These are phyloP conservation scores for Yamadazyma scolyti DNA, from an alignment of 805 yeast species.

Conservation along the genomic window DNA sequence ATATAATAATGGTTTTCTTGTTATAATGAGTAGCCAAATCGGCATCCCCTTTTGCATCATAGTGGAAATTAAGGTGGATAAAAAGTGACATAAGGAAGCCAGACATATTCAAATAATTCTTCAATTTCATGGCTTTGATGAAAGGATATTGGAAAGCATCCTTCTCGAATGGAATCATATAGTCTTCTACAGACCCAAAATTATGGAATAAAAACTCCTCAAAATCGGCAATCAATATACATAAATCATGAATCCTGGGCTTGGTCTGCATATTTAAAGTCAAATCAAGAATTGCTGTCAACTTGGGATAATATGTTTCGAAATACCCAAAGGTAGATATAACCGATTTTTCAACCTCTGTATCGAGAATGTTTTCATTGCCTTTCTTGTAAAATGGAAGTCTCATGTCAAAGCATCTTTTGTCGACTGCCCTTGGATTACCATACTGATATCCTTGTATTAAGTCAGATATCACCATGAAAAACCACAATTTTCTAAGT, in stretches of 20 bases:
- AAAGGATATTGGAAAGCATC: slow-evolving; percentile 16
- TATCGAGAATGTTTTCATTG: slow-evolving; percentile 28
- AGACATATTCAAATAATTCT: slow-evolving; percentile 22
- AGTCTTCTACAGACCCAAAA: slow-evolving; percentile 24
- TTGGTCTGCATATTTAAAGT: slow-evolving; percentile 16
- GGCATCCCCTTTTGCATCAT: slow-evolving; percentile 24
- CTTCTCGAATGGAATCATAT: slow-evolving; percentile 14
- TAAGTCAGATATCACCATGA: slow-evolving; percentile 25
- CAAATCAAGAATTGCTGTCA: slow-evolving; percentile 21
- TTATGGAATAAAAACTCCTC: slow-evolving; percentile 28
- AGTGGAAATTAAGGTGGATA: slow-evolving; percentile 36
- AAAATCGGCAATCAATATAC: slow-evolving; percentile 25
- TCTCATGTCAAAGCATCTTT: slow-evolving; percentile 24
- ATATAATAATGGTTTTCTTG: slow-evolving; percentile 22
- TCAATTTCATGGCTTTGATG: slow-evolving; percentile 22
- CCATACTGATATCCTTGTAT: slow-evolving; percentile 31
- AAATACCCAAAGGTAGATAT: slow-evolving; percentile 26
- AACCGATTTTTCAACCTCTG: slow-evolving; percentile 34
- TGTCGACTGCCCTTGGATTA: slow-evolving; percentile 26
- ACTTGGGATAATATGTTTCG: slow-evolving; percentile 23
- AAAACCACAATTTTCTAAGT: slow-evolving; percentile 36
- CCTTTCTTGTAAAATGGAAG: slow-evolving; percentile 33
- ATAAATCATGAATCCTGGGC: slow-evolving; percentile 16
- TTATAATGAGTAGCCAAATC: slow-evolving; percentile 31
- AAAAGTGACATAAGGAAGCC: slow-evolving; percentile 26